Evolutionary conservation across 768 basidiomycete species (phyloP), one percentile per base, ranked within the genome.

Genomic region (Leccinum disarticulatum): DNA sequence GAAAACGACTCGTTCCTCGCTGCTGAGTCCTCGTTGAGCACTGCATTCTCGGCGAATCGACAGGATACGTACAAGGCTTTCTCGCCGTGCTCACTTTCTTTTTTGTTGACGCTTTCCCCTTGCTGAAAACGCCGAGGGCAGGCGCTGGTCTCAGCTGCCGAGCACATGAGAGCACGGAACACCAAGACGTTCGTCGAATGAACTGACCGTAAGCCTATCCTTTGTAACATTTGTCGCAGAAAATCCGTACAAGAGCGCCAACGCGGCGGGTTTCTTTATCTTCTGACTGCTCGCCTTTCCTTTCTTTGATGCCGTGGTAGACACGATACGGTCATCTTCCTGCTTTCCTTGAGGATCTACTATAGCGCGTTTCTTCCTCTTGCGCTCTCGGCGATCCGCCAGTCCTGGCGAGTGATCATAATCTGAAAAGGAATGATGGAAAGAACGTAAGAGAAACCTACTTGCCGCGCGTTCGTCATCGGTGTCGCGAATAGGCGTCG

Each of bases 341-440:
- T 58, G 60, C 52, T 63, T 61, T 35, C 58, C 61, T 22, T 58
- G 48, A 30, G 66, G 59, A 41, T 77, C 68, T 38, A 86, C 77
- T 38, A 88, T 84, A 3, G 78, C 80, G 22, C 81, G 81, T 66
- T 84, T 89, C 25, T 73, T 73, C 55, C 83, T 81, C 69, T 87
- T 86, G 49, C 84, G 79, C 61, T 88, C 83, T 14, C 87, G 82
- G 28, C 90, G 82, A 62, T 87, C 86, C 11, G 79, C 76, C 13
- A 89, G 73, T 56, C 89, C 90, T 92, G 46, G 22, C 55, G 38
- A 35, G 33, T 61, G 25, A 46, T 28, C 4, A 11, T 10, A 11
- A 46, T 46, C 2, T 49, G 50, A 53, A 31, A 28, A 5, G 31
- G 48, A 35, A 28, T n/a, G 17, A 13, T 10, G 25, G 30, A 25